These are phyloP conservation scores for Cordyceps cateniannulata DNA, from an alignment of 2,329 filamentous ascomycete species.

Conservation along the genomic window DNA sequence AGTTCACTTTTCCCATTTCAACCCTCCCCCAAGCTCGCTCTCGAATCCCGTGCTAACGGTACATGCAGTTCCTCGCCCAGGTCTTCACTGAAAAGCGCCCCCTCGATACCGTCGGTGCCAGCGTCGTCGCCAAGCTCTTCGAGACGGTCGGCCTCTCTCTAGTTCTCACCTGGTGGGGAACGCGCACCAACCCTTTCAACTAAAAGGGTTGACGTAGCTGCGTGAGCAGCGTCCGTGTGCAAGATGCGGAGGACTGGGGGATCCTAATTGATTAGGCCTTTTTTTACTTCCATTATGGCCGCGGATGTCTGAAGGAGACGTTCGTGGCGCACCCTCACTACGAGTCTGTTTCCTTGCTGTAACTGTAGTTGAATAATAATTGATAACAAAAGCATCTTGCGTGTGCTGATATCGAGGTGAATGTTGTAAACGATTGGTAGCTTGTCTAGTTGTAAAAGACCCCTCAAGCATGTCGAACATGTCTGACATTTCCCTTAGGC, in stretches of 20 bases:
- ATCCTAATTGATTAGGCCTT: background rate
- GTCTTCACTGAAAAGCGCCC: constrained; percentile 88
- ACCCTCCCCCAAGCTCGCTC: too few relatives aligned
- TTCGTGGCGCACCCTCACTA: background rate
- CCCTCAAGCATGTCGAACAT: too few relatives aligned
- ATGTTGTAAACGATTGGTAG: background rate
- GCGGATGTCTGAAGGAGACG: background rate
- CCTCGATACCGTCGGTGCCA: constrained; percentile 81
- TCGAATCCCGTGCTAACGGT: constrained; percentile 15
- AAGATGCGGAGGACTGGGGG: background rate
- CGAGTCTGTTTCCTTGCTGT: constrained; percentile 8
- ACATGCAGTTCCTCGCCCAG: constrained; percentile 69
- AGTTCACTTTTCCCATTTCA: constrained; percentile 33
- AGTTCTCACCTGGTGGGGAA: constrained; percentile 97
- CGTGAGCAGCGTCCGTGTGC: constrained; percentile 1
- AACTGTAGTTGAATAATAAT: constrained; percentile 11
- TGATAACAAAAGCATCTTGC: background rate
- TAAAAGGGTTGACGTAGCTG: constrained; percentile 35
- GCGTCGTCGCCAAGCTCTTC: constrained; percentile 74
- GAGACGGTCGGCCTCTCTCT: constrained; percentile 89
- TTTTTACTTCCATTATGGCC: background rate
- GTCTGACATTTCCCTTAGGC: too few relatives aligned
- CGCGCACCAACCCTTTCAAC: constrained; percentile 85
- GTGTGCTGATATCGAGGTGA: background rate
- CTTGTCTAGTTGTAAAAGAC: background rate